Percentiles rank a stretch among this genome's conserved stretches.
These are phyloP conservation scores for Pestalotiopsis sp. DNA, from an alignment of 2,329 filamentous ascomycete genomes.

Conservation along the genomic window DNA sequence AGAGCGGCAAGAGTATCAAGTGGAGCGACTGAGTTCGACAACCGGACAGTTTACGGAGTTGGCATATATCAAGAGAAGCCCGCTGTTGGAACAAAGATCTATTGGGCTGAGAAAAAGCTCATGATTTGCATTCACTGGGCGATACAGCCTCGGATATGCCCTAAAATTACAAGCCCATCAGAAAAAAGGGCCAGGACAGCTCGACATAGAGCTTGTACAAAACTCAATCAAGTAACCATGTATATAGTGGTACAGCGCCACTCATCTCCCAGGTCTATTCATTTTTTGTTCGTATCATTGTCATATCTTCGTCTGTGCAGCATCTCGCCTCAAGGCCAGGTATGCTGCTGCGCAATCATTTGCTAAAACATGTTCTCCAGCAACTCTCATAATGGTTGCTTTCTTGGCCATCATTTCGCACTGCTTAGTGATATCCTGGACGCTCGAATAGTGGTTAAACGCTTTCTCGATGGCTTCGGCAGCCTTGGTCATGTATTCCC, in stretches of 20 bases:
- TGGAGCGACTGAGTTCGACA: slow-evolving; percentile 34
- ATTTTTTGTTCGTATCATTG: neutral
- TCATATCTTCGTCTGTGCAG: slow-evolving; percentile 26
- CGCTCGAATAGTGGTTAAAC: slow-evolving; percentile 63
- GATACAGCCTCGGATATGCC: neutral
- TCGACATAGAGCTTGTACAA: slow-evolving; percentile 11
- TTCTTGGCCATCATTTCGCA: slow-evolving; percentile 84
- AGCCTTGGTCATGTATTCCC: slow-evolving; percentile 61
- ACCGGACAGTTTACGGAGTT: neutral
- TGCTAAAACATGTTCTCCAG: slow-evolving; percentile 64
- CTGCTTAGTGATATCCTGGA: slow-evolving; percentile 71
- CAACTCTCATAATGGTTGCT: slow-evolving; percentile 72
- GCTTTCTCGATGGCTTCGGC: slow-evolving; percentile 64
- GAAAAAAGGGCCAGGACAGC: neutral
- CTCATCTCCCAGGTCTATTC: neutral
- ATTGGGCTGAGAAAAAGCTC: neutral
- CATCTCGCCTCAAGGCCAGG: slow-evolving; percentile 55
- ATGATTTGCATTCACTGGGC: neutral
- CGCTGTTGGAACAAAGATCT: neutral
- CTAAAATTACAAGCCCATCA: neutral
- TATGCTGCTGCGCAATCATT: slow-evolving; percentile 71
- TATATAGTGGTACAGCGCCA: slow-evolving; percentile 1
- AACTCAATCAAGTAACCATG: neutral
- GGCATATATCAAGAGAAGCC: neutral
- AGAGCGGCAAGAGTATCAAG: slow-evolving; percentile 43